phyloP scores from a whole-genome alignment of 257 asterid species.

The Parsonsia alboflavescens region DNA sequence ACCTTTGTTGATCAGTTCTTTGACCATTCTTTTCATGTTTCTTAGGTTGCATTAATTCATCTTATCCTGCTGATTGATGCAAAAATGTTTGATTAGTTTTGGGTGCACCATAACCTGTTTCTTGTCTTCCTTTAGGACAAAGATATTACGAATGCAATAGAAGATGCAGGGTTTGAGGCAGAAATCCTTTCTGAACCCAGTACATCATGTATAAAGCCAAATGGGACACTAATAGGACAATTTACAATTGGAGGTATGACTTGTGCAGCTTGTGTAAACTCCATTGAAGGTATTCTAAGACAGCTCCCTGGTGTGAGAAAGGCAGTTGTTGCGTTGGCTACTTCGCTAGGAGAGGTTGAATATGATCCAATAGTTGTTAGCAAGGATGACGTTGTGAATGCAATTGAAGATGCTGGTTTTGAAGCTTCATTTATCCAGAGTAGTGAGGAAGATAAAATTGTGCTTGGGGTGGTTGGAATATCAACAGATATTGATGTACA shows the following conservation, averaged over 20 bases:
- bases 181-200: slow-evolving; percentile 68
- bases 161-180: slow-evolving; percentile 98
- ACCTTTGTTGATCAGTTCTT: background rate
- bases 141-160: slow-evolving; percentile 80
- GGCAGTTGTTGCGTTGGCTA: slow-evolving; percentile 89
- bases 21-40: background rate
- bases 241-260: slow-evolving; percentile 98
- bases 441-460: slow-evolving; percentile 78
- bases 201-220: slow-evolving; percentile 39
- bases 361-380: slow-evolving; percentile 62
- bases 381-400: slow-evolving; percentile 70
- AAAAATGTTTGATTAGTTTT: slow-evolving; percentile 17
- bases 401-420: slow-evolving; percentile 98
- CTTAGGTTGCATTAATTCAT: background rate
- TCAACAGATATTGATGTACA: slow-evolving; percentile 61
- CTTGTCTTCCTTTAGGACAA: slow-evolving; percentile 54
- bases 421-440: slow-evolving; percentile 95
- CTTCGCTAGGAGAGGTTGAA: slow-evolving; percentile 91
- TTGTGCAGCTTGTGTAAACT: slow-evolving; percentile 96
- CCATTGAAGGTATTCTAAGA: slow-evolving; percentile 83
- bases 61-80: background rate
- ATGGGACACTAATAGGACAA: slow-evolving; percentile 68
- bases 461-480: slow-evolving; percentile 62
- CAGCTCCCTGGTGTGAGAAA: slow-evolving; percentile 71
- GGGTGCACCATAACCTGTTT: slow-evolving; percentile 17